Evolutionary conservation across 257 asterid species (phyloP), one percentile per base, ranked within the genome.

Genomic region (Thymus quinquecostatus): DNA sequence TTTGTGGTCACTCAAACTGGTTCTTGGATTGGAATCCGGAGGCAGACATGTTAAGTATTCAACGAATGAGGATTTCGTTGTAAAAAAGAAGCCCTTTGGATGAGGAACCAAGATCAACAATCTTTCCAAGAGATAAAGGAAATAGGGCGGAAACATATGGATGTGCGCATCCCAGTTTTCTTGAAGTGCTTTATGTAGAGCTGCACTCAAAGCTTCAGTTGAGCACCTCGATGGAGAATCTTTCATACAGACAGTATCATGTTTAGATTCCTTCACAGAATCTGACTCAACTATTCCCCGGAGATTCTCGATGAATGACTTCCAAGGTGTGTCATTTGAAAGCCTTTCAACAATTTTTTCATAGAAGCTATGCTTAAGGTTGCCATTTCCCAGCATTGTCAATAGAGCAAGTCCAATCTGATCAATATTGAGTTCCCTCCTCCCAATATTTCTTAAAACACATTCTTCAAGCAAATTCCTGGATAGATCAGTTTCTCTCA

Each of bases 121-220:
- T 21, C 21, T 21, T 21, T 21, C 94, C 65, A 87, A 32, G 21
- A 89, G 88, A 81, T 84, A 85, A 34, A 86, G 58, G 80, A 89
- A 85, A 67, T 87, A 85, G 60, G 53, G 5, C 0, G 91, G 96
- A 84, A 21, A 21, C 21, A 21, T 21, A 21, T 21, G 21, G 21
- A 21, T 21, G 21, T 21, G 21, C 21, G 21, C 21, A 21, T 21
- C 21, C 21, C 21, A 21, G 21, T 21, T 79, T 36, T 77, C 81
- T 40, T 41, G 64, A 57, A 89, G 60, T 36, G 90, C 88, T 10
- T 29, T 27, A 62, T 0, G 8, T 49, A 86, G 75, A 13, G 0
- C 41, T 6, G 33, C 28, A 69, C 77, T 68, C 60, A 85, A 40
- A 66, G 40, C 33, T 69, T 56, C 14, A 2, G 2, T 6, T 11